Conservation (phyloP, 2,329 filamentous ascomycete genomes). For the Aspergillus fumigatus region DNA sequence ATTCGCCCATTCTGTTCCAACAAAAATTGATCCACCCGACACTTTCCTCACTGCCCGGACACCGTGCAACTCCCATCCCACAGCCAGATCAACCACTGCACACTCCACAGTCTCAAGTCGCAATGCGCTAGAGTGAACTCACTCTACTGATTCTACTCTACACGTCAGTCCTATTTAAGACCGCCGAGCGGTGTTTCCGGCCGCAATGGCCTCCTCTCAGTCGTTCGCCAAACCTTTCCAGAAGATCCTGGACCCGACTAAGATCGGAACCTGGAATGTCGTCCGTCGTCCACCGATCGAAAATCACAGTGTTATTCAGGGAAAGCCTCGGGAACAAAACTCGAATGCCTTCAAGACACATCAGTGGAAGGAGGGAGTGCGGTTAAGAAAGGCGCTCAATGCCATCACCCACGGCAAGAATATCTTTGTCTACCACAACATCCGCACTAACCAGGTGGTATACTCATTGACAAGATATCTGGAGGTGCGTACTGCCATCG, state of each 20-base stretch:
- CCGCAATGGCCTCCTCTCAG: constrained; percentile 33
- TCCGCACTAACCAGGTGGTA: constrained; percentile 60
- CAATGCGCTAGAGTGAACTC: constrained; percentile 18
- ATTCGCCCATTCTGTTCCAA: constrained; percentile 18
- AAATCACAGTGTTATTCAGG: constrained; percentile 37
- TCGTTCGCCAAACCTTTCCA: constrained; percentile 23
- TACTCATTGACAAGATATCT: constrained; percentile 57
- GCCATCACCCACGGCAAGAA: constrained; percentile 51
- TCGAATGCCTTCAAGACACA: constrained; percentile 43
- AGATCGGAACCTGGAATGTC: constrained; percentile 34
- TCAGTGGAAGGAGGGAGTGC: constrained; percentile 32
- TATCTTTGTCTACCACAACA: constrained; percentile 60
- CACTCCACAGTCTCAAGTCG: constrained; percentile 6
- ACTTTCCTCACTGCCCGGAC: constrained; percentile 10
- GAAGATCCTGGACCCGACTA: constrained; percentile 38
- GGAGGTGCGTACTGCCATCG: constrained; percentile 41
- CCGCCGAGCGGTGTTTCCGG: constrained; percentile 18
- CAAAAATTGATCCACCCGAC: constrained; percentile 33
- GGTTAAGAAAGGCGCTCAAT: constrained; percentile 44
- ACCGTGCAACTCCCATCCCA: constrained; percentile 3
- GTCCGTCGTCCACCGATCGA: constrained; percentile 34
- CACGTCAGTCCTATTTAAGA: not conserved
- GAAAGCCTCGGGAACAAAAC: constrained; percentile 32
- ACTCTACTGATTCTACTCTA: constrained; percentile 3
- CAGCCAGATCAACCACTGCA: constrained; percentile 12